Conservation (phyloP, 2,329 filamentous ascomycete genomes). For the Cytospora paraplurivora region DNA sequence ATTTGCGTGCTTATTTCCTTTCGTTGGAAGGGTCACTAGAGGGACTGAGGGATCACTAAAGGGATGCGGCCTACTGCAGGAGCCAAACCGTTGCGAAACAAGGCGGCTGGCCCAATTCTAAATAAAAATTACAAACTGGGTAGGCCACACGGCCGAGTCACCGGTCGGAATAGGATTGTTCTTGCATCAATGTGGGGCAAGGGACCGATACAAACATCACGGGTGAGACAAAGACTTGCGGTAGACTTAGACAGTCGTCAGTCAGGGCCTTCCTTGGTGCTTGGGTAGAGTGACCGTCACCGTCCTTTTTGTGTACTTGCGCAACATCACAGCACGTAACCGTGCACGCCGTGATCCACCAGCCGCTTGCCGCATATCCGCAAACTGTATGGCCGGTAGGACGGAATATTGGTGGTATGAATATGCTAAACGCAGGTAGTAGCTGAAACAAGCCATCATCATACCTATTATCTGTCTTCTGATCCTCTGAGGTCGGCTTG, state of each 20-base stretch:
- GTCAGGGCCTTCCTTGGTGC: too few relatives aligned
- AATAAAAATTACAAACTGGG: conserved; percentile 4
- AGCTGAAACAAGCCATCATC: too few relatives aligned
- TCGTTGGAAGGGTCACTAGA: not conserved
- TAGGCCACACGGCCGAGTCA: conserved; percentile 2
- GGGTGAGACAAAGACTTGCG: not conserved
- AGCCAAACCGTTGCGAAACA: not conserved
- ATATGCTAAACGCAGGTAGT: not conserved
- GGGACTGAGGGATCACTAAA: too few relatives aligned
- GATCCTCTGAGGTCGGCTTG: not conserved
- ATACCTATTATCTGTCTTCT: not conserved
- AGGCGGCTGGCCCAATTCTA: not conserved
- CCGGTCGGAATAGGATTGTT: not conserved
- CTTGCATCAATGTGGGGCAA: not conserved
- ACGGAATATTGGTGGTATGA: not conserved
- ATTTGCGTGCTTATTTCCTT: not conserved
- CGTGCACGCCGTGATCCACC: not conserved
- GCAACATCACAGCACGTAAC: too few relatives aligned
- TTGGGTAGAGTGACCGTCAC: conserved; percentile 13
- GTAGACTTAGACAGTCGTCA: not conserved
- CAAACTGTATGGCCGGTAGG: not conserved
- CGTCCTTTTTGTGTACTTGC: conserved; percentile 1
- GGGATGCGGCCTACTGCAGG: not conserved
- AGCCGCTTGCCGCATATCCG: not conserved
- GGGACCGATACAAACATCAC: not conserved